Conservation (phyloP, 208 protist species). For the Tritrichomonas musculus region DNA sequence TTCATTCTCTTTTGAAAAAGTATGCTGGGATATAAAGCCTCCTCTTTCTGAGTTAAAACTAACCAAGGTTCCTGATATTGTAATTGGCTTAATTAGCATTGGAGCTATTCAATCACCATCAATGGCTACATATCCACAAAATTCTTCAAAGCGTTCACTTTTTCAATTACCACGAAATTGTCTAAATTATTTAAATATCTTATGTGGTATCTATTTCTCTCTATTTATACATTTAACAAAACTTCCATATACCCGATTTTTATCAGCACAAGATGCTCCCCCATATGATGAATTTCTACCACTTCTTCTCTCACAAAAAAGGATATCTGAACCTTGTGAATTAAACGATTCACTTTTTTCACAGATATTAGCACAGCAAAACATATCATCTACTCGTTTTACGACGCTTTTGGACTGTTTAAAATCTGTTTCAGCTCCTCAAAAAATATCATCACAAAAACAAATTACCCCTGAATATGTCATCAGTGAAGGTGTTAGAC, state of each 20-base stretch:
- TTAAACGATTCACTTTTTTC: neutral
- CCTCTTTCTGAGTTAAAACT: too few relatives aligned
- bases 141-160: neutral
- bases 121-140: neutral
- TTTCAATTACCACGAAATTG: neutral
- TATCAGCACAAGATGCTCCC: neutral
- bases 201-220: conserved; percentile 6
- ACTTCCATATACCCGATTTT: neutral
- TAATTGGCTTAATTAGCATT: neutral
- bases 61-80: neutral
- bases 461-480: neutral
- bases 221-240: neutral
- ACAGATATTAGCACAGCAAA: neutral
- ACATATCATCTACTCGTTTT: neutral
- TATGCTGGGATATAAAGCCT: neutral
- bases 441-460: neutral
- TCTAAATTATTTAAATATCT: neutral
- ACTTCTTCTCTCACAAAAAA: neutral
- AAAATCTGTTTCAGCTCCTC: neutral
- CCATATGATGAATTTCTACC: neutral
- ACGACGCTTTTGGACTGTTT: neutral
- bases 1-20: neutral
- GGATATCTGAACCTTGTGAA: neutral
- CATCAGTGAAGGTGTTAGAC: neutral
- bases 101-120: neutral